These are phyloP conservation scores for Cyamopsis tetragonoloba DNA, from an alignment of 306 rosid genomes.

Conservation along the genomic window DNA sequence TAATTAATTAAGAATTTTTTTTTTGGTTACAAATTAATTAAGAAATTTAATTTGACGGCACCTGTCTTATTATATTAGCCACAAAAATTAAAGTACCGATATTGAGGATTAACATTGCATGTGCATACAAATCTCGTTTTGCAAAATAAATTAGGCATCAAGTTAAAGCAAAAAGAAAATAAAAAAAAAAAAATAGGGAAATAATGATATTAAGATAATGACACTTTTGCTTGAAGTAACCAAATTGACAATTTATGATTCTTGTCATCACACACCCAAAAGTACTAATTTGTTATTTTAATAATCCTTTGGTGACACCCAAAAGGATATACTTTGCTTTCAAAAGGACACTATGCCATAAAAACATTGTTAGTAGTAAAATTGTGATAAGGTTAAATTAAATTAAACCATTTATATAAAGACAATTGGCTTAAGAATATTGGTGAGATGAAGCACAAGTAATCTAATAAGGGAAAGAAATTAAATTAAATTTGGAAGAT, in stretches of 20 bases:
- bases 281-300: not conserved
- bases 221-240: conserved; percentile 39
- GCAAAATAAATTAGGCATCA: not conserved
- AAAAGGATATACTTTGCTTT: conserved; percentile 6
- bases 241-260: conserved; percentile 22
- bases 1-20: too few relatives aligned
- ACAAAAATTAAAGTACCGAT: not conserved
- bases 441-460: conserved; percentile 13
- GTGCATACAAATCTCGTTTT: not conserved
- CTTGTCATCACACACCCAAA: conserved; percentile 23
- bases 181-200: not conserved
- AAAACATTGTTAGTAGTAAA: not conserved
- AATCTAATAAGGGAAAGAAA: conserved; percentile 8
- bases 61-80: not conserved
- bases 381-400: conserved; percentile 14
- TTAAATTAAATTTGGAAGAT: conserved; percentile 23
- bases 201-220: conserved; percentile 34
- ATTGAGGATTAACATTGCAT: conserved; percentile 22
- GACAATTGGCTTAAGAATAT: conserved; percentile 23
- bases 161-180: not conserved
- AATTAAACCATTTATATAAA: not conserved
- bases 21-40: too few relatives aligned
- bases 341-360: conserved; percentile 14
- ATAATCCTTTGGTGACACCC: conserved; percentile 17
- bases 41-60: conserved; percentile 1